These are phyloP conservation scores for Trypanosoma melophagium DNA, from an alignment of 208 protist genomes.

Conservation along the genomic window DNA sequence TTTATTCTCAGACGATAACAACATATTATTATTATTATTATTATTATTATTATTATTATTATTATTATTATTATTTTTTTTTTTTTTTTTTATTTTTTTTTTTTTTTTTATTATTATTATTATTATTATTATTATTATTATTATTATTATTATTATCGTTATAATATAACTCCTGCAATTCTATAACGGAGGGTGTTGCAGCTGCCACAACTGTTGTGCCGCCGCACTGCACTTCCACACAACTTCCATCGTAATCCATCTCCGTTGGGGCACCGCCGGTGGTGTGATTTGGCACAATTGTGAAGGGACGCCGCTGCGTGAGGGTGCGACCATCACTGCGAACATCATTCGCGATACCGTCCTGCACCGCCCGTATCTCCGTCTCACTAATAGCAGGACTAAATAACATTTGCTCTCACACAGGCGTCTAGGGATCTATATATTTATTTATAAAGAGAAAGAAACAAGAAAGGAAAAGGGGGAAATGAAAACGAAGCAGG, in stretches of 20 bases:
- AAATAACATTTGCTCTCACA: conserved; percentile 2
- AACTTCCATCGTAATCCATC: conserved; percentile 54
- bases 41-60: no score
- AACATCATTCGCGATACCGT: conserved; percentile 62
- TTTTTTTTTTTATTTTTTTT: conserved; percentile 13
- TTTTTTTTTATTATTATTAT: background rate
- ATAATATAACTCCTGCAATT: conserved; percentile 27
- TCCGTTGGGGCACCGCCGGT: background rate
- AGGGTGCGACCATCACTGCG: conserved; percentile 77
- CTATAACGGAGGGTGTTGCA: conserved; percentile 59
- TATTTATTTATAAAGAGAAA: conserved; percentile 17
- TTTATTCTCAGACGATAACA: no score
- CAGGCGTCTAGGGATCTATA: background rate
- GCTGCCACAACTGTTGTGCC: conserved; percentile 66
- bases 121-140: background rate
- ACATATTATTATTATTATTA: no score
- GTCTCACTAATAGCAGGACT: conserved; percentile 52
- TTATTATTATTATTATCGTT: background rate
- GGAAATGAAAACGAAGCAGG: conserved; percentile 8
- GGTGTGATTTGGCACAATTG: conserved; percentile 17
- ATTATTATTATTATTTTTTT: no score
- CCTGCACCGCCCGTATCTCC: conserved; percentile 72
- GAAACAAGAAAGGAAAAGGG: conserved; percentile 10
- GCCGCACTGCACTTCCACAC: conserved; percentile 51
- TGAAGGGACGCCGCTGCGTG: conserved; percentile 70